Percentiles rank a stretch among this genome's conserved stretches.
These are phyloP conservation scores for Auricularia cornea DNA, from an alignment of 768 basidiomycete species.

Conservation along the genomic window DNA sequence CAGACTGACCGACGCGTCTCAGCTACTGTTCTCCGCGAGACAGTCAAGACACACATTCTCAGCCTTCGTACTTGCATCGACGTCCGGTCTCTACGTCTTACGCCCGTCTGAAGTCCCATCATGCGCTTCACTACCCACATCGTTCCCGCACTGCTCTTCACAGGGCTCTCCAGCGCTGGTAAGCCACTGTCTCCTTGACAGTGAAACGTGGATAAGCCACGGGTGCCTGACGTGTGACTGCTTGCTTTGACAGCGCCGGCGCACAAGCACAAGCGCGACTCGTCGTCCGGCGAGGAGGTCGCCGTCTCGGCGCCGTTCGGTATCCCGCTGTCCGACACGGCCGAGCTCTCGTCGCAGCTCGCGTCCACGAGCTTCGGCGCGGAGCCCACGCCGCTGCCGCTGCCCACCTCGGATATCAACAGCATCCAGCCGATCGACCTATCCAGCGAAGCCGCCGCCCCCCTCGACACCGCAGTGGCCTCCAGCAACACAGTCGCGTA, in stretches of 20 bases:
- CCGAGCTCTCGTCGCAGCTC: slow-evolving; percentile 23
- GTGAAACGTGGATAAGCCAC: not conserved
- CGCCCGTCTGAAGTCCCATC: not conserved
- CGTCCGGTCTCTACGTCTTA: not conserved
- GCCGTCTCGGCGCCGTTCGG: slow-evolving; percentile 44
- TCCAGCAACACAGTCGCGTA: not conserved
- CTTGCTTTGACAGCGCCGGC: not conserved
- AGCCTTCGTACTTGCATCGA: not conserved
- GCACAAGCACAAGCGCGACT: not conserved
- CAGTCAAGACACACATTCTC: not conserved
- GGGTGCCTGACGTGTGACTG: not conserved
- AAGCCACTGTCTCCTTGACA: not conserved
- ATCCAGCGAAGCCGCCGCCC: no score
- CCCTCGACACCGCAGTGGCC: not conserved
- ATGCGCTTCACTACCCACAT: not conserved
- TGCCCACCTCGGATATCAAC: not conserved
- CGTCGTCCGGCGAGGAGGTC: slow-evolving; percentile 17
- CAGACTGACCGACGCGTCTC: not conserved
- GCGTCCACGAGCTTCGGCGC: slow-evolving; percentile 1
- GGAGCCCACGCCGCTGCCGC: not conserved
- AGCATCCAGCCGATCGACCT: not conserved
- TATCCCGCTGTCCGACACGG: slow-evolving; percentile 34
- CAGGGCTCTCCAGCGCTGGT: not conserved
- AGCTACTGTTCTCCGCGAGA: not conserved
- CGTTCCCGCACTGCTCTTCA: not conserved